Evolutionary conservation across 345 rosid species (phyloP), one percentile per base, ranked within the genome.

Genomic region (Anastatica hierochuntica): DNA sequence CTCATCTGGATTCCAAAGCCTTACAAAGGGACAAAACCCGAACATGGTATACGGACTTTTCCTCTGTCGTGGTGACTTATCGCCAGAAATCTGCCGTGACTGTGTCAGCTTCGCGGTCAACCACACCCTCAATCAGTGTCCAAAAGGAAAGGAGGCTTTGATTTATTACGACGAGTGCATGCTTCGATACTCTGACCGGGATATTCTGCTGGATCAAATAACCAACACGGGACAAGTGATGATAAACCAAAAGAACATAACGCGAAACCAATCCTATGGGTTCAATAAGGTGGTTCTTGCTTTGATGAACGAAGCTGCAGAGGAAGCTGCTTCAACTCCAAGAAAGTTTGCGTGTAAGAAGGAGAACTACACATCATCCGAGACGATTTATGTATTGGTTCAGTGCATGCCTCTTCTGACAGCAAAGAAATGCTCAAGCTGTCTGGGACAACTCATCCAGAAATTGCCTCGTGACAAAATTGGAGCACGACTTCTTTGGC

Each of bases 361-460:
- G 5, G 42, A 1, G 1, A 8, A 55, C 14, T 34, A 50, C 7
- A 27, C 59, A 10, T 47, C 24, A 12, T 53, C 53, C 7, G 20
- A 53, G 18, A 19, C 6, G 1, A n/a, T 82, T 40, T 79, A 60
- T 59, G 43, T 17, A 12, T 60, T 79, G 1, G 72, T 15, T 8
- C 78, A 82, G 75, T 82, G 90, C 65, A 62, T 59, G 2, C 80
- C 71, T 7, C 73, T 75, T 60, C 27, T 79, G n/a, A 49, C 75
- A 7, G 2, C 14, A 2, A 0, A 1, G 0, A 50, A 29, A 3
- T 79, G 81, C 23, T 13, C n/a, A 1, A 1, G 0, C 2, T 79
- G 85, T 61, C 62, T 79, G 6, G 16, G 23, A 14, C 11, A 0
- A 4, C 60, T 56, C n/a, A 36, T 58, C 14, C 5, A 23, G 1